phyloP scores from a whole-genome alignment of 2,329 filamentous ascomycete species.

The Paraconiothyrium brasiliense region DNA sequence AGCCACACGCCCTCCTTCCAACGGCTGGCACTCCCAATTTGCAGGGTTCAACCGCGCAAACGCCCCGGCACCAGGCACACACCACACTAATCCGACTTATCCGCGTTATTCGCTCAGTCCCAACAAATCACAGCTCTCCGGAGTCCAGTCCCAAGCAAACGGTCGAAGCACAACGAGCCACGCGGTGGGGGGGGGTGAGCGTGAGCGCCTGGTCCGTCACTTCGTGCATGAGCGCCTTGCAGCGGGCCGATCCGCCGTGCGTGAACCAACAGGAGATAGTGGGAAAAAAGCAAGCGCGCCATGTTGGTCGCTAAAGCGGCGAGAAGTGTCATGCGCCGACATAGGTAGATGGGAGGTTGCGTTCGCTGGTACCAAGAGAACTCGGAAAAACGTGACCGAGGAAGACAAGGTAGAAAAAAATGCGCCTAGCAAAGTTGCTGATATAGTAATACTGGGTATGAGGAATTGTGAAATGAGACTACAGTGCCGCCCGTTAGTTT shows the following conservation, averaged over 20 bases:
- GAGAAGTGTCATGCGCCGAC: slow-evolving; percentile 19
- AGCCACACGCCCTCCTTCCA: slow-evolving; percentile 21
- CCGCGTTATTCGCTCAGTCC: slow-evolving; percentile 19
- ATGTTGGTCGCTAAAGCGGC: slow-evolving; percentile 40
- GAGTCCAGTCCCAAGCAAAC: slow-evolving; percentile 17
- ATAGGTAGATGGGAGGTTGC: slow-evolving; percentile 27
- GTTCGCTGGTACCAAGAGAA: slow-evolving; percentile 22
- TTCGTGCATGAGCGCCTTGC: slow-evolving; percentile 40
- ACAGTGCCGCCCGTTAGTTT: slow-evolving; percentile 10
- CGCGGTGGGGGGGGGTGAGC: slow-evolving; percentile 22
- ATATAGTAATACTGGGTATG: slow-evolving; percentile 18
- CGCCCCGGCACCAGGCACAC: slow-evolving; percentile 11
- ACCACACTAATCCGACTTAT: slow-evolving; percentile 9
- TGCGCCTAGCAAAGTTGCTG: not conserved
- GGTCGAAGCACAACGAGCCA: slow-evolving; percentile 19
- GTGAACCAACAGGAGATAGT: slow-evolving; percentile 22
- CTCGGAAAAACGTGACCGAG: slow-evolving; percentile 7
- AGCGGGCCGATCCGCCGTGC: slow-evolving; percentile 46
- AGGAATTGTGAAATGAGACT: not conserved
- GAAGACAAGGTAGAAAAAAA: not conserved
- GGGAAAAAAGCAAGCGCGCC: slow-evolving; percentile 39
- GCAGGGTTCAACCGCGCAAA: not conserved
- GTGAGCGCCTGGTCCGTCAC: slow-evolving; percentile 41
- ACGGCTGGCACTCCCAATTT: slow-evolving; percentile 9
- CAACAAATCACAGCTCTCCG: slow-evolving; percentile 27